Percentiles rank a stretch among this genome's conserved stretches.
These are phyloP conservation scores for Funneliformis geosporum DNA, from an alignment of 192 early-diverging fungal species.

Conservation along the genomic window DNA sequence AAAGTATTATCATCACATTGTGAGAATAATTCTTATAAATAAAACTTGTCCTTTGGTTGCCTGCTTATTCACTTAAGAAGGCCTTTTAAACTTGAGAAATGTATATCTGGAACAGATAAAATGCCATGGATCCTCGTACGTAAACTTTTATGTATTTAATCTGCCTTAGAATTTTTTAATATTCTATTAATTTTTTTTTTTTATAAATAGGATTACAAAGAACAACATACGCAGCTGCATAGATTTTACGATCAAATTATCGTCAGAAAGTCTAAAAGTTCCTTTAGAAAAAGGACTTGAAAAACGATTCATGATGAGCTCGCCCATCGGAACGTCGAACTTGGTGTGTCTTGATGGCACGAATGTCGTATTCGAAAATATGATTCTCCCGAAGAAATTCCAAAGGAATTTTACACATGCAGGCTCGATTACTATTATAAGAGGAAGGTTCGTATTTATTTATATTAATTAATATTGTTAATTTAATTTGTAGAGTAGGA, in stretches of 20 bases:
- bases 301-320: conserved; percentile 77
- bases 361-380: conserved; percentile 85
- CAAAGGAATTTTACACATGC: conserved; percentile 86
- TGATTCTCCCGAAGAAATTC: conserved; percentile 72
- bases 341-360: conserved; percentile 93
- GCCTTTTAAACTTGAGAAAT: conserved; percentile 78
- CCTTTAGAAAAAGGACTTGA: conserved; percentile 80
- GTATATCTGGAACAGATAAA: conserved; percentile 77
- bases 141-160: background rate
- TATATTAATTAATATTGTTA: no score
- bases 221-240: no score
- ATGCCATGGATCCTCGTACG: conserved; percentile 55
- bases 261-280: conserved; percentile 68
- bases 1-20: no score
- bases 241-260: conserved; percentile 61
- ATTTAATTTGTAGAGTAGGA: no score
- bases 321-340: conserved; percentile 78
- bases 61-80: no score
- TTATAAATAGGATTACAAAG: conserved; percentile 40
- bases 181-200: no score
- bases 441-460: conserved; percentile 64
- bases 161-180: background rate
- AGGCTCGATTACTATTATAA: conserved; percentile 83
- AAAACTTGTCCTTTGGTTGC: no score
- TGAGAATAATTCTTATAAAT: no score